A percentile compares a stretch with the other conserved stretches of the same genome.
phyloP scores from a whole-genome alignment of 345 rosid species.

The Bruguiera sexangula region DNA sequence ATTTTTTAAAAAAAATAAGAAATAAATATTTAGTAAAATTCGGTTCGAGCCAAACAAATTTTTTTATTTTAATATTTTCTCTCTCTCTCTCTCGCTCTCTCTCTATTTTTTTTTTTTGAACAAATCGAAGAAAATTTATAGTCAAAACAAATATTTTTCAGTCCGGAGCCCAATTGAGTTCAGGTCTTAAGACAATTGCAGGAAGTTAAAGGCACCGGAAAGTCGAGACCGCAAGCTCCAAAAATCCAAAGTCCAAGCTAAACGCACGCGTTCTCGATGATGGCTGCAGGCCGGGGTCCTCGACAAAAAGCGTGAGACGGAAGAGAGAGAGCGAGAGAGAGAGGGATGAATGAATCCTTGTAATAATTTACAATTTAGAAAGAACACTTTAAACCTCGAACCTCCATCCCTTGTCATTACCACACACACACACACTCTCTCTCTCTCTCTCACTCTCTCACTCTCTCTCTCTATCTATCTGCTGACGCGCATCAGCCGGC shows the following conservation, averaged over 20 bases:
- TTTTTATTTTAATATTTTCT: no score
- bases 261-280: constrained; percentile 29
- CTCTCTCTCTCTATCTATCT: constrained; percentile 17
- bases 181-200: no score
- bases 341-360: constrained; percentile 11
- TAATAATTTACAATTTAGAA: no score
- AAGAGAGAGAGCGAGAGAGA: neutral
- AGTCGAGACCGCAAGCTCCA: neutral
- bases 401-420: constrained; percentile 17
- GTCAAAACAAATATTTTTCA: no score
- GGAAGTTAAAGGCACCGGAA: no score
- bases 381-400: no score
- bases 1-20: neutral
- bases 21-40: neutral
- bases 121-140: no score
- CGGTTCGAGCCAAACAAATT: no score
- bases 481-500: constrained; percentile 3
- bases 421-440: constrained; percentile 25
- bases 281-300: constrained; percentile 27
- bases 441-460: neutral
- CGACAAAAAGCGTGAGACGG: constrained; percentile 38
- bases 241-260: neutral
- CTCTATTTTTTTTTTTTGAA: no score
- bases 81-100: no score
- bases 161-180: no score